Base-by-base conservation (phyloP, 2,329 filamentous ascomycete species). In the Talaromyces sp. region DNA sequence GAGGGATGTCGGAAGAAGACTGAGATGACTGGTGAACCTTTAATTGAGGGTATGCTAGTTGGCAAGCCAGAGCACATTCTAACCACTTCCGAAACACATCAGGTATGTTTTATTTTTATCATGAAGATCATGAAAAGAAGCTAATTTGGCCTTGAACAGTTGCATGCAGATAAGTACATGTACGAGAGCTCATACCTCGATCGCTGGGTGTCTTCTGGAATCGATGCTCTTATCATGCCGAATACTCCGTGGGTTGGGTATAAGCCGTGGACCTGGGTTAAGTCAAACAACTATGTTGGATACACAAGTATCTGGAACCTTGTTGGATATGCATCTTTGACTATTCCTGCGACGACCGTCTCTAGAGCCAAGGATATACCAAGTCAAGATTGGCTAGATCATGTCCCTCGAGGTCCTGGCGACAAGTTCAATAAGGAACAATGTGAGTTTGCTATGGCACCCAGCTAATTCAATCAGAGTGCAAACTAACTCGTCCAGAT, bases 241-340 rank as follows among this genome's bases (percentile, higher is more conserved):
- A 60, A 63, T 46, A 66, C 65, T 3, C 68, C 65, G 9, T 72
- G 54, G 71, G 66, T 66, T 33, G 68, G 58, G 46, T 66, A 66
- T 55, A 65, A 57, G 32, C 66, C 67, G 17, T 69, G 60, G 55
- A 64, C 64, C 10, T 68, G 62, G 71, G 71, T 66, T 3, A 65
- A 67, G 56, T 69, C 61, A 49, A 70, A 61, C 57, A 67, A 63
- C 41, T 75, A 69, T 51, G 63, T 66, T 49, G 69, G 67, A 14
- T 73, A 73, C 50, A 71, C 68, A 0, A 64, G 62, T 40, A 62
- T 73, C 54, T 67, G 71, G 71, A 69, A 72, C 33, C 22, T 75
- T 24, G 29, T 73, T 32, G 63, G 75, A 1, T 69, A 66, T 57
- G 58, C 70, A 4, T 62, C 63, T 20, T 45, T 73, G 43, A 58